Conservation (phyloP, 331 rosid species). For the Malus hybrid region DNA sequence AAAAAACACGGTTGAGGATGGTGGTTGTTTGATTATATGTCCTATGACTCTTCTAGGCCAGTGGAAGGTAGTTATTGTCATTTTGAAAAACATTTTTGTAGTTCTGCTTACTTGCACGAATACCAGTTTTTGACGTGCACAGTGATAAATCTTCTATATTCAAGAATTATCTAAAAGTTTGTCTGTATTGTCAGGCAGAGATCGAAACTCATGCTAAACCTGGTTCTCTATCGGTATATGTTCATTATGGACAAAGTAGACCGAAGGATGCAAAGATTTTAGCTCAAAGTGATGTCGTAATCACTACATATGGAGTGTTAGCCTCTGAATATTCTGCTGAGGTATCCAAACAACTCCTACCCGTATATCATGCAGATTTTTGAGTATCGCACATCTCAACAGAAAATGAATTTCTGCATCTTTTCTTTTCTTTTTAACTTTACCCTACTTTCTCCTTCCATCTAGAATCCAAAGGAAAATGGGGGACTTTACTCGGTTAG, state of each 20-base stretch:
- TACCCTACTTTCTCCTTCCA: slow-evolving; percentile 7
- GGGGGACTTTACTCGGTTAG: slow-evolving; percentile 82
- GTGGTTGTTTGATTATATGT: slow-evolving; percentile 80
- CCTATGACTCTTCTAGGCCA: slow-evolving; percentile 95
- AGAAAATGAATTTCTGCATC: slow-evolving; percentile 10
- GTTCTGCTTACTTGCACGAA: slow-evolving; percentile 7
- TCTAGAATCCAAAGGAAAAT: slow-evolving; percentile 61
- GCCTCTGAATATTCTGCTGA: slow-evolving; percentile 80
- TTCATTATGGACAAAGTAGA: slow-evolving; percentile 92
- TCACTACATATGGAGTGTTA: slow-evolving; percentile 84
- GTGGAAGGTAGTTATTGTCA: slow-evolving; percentile 70
- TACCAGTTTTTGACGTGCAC: neutral
- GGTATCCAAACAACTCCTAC: slow-evolving; percentile 44
- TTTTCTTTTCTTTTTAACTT: neutral
- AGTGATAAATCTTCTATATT: neutral
- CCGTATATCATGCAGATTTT: neutral
- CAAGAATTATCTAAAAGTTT: slow-evolving; percentile 22
- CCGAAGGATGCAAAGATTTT: slow-evolving; percentile 73
- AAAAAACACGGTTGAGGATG: slow-evolving; percentile 43
- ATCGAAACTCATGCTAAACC: slow-evolving; percentile 78
- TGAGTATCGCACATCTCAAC: slow-evolving; percentile 9
- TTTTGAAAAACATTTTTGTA: slow-evolving; percentile 6
- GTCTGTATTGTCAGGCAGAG: slow-evolving; percentile 63
- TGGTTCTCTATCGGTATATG: slow-evolving; percentile 66
- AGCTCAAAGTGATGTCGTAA: slow-evolving; percentile 68